Evolutionary conservation across 306 rosid genomes (phyloP), one percentile per base, ranked within the genome.

Genomic region (Trifolium subterraneum): DNA sequence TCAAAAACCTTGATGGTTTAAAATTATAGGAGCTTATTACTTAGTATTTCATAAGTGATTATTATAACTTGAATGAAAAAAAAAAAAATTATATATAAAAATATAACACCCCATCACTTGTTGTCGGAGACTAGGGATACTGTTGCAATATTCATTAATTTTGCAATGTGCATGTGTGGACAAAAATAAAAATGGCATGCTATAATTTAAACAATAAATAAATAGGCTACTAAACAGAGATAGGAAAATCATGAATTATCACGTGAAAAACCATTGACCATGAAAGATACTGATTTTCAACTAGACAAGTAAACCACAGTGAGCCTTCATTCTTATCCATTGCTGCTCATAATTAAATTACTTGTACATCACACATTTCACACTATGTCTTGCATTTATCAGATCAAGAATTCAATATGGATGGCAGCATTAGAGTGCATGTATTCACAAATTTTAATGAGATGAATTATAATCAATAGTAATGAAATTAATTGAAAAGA

Each of bases 41-140:
- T n/a, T n/a, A n/a, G n/a, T n/a, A n/a, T n/a, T n/a, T n/a, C n/a
- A n/a, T n/a, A n/a, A n/a, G n/a, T n/a, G n/a, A n/a, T n/a, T n/a
- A n/a, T n/a, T n/a, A n/a, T n/a, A n/a, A 7, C 39, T 36, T 44
- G 50, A 44, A 12, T 44, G 48, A 13, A 44, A 44, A 44, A 44
- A 44, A 12, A 47, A 4, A 14, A 4, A 1, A 13, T 42, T 44
- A 44, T 44, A 13, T 44, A 44, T 44, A 4, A 1, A 47, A 47
- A 15, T 10, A 45, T 0, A 36, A 36, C 10, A 41, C 47, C 10
- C 14, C 54, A 78, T 71, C 61, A 68, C 52, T 61, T 62, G 64
- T 72, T 75, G 80, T 76, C 82, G 64, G 27, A 23, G 64, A 79
- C 56, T 52, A 60, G 38, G 77, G 62, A 65, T 52, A 16, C 16